Conservation (phyloP, 2,329 filamentous ascomycete genomes). For the Ceratocystis cubensis region DNA sequence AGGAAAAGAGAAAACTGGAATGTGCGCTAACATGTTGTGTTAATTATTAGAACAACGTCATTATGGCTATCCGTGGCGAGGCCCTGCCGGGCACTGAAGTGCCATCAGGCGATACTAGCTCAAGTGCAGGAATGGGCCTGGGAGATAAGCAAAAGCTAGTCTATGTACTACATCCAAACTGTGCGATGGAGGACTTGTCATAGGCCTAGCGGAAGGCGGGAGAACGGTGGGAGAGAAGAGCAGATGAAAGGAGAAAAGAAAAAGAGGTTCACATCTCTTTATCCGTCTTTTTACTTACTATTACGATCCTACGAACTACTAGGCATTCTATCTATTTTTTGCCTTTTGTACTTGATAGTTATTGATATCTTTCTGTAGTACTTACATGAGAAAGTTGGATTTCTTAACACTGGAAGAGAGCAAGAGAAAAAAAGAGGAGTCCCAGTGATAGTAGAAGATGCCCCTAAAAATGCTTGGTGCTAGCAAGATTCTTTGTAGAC, state of each 20-base stretch:
- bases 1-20: slow-evolving; percentile 21
- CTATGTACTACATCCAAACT: slow-evolving; percentile 92
- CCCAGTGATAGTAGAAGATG: no score
- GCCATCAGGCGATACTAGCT: slow-evolving; percentile 27
- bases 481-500: no score
- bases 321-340: no score
- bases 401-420: no score
- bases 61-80: slow-evolving; percentile 63
- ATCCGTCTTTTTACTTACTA: neutral
- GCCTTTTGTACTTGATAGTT: no score
- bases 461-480: no score
- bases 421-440: no score
- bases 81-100: slow-evolving; percentile 40
- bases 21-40: slow-evolving; percentile 33
- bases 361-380: no score
- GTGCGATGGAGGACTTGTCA: slow-evolving; percentile 56
- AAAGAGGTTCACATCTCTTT: neutral
- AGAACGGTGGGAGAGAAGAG: neutral
- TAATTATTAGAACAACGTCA: slow-evolving; percentile 58
- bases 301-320: no score
- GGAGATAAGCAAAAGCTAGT: slow-evolving; percentile 40
- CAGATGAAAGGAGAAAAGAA: neutral
- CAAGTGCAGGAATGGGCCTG: slow-evolving; percentile 26
- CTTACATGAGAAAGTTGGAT: no score
- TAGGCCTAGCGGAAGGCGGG: neutral